These are phyloP conservation scores for Herpotrichia juniperi DNA, from an alignment of 2,329 filamentous ascomycete genomes.

Conservation along the genomic window DNA sequence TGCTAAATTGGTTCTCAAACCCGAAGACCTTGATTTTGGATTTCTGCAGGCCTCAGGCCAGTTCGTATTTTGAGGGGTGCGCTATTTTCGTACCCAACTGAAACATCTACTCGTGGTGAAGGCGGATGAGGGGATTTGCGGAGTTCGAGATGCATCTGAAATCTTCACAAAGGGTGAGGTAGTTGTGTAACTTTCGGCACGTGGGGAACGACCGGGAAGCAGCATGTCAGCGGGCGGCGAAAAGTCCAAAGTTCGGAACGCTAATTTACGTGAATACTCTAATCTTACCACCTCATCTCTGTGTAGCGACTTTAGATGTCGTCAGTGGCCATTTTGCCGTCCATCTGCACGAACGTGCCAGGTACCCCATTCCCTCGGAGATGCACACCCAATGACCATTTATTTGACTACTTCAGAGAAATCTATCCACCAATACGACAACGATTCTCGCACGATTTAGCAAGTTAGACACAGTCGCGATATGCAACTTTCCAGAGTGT, in stretches of 20 bases:
- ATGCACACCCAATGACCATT: conserved; percentile 4
- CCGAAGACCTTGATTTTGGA: conserved; percentile 6
- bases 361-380: conserved; percentile 6
- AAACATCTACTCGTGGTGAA: background rate
- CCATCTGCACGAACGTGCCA: background rate
- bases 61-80: background rate
- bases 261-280: conserved; percentile 31
- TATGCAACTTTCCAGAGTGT: conserved; percentile 19
- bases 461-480: background rate
- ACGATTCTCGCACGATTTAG: conserved; percentile 5
- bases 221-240: background rate
- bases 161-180: background rate
- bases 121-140: background rate
- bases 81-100: conserved; percentile 8
- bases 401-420: background rate
- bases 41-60: background rate
- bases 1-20: conserved; percentile 19
- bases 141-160: background rate
- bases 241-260: conserved; percentile 21
- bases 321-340: conserved; percentile 8
- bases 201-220: conserved; percentile 5
- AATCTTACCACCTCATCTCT: conserved; percentile 19
- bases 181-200: conserved; percentile 2
- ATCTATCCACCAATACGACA: background rate
- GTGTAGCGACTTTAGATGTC: conserved; percentile 3